These are phyloP conservation scores for Penicillium crystallinum DNA, from an alignment of 495 filamentous ascomycete species.

Conservation along the genomic window DNA sequence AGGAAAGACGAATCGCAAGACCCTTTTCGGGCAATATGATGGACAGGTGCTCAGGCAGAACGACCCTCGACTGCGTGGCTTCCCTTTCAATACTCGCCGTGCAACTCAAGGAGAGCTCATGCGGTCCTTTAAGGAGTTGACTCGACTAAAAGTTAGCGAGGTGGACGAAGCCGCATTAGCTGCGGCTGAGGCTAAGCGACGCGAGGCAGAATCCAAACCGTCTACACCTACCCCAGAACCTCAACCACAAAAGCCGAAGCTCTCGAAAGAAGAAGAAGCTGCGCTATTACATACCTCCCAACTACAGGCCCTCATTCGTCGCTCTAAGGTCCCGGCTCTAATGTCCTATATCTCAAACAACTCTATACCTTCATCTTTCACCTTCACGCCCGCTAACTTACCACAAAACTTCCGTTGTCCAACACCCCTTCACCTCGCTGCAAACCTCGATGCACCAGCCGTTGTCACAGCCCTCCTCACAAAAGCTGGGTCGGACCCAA, in stretches of 20 bases:
- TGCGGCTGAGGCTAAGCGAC: constrained; percentile 39
- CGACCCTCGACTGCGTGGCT: constrained; percentile 78
- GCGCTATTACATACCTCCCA: constrained; percentile 78
- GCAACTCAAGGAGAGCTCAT: constrained; percentile 93
- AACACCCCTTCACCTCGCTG: constrained; percentile 79
- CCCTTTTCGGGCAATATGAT: constrained; percentile 86
- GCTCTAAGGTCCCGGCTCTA: constrained; percentile 82
- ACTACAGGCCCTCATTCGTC: constrained; percentile 78
- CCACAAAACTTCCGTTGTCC: constrained; percentile 78
- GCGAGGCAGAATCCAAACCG: constrained; percentile 29
- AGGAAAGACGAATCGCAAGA: constrained; percentile 75
- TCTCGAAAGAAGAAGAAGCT: constrained; percentile 75
- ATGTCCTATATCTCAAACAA: constrained; percentile 78
- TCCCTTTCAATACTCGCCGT: constrained; percentile 91
- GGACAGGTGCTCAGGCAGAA: constrained; percentile 75
- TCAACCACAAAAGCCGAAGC: constrained; percentile 50
- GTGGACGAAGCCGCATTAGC: constrained; percentile 58
- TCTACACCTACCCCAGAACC: constrained; percentile 40
- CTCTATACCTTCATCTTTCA: constrained; percentile 60
- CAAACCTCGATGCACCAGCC: constrained; percentile 66
- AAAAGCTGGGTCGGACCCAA: constrained; percentile 72
- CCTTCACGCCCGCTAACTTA: constrained; percentile 63
- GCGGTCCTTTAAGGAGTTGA: constrained; percentile 88
- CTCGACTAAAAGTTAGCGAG: constrained; percentile 74
- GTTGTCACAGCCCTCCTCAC: constrained; percentile 71